Conservation (phyloP, 495 filamentous ascomycete species). For the Podospora anserina region DNA sequence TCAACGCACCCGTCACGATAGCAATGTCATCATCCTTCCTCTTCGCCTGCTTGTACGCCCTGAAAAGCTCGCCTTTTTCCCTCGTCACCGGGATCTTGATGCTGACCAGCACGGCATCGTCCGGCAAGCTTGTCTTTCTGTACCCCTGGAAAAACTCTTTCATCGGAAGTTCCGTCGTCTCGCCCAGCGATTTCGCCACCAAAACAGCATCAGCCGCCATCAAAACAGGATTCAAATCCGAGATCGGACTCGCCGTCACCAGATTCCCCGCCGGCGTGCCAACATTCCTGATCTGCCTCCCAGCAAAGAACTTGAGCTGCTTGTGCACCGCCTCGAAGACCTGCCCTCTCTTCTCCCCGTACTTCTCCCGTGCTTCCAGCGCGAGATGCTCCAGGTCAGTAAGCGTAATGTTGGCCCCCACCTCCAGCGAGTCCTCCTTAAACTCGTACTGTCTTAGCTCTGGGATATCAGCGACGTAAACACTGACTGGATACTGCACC, state of each 20-base stretch:
- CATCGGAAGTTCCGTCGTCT: constrained; percentile 84
- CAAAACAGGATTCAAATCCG: constrained; percentile 92
- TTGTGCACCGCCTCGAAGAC: constrained; percentile 71
- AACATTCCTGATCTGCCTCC: constrained; percentile 92
- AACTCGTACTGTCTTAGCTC: constrained; percentile 80
- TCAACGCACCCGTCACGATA: constrained; percentile 82
- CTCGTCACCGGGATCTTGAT: constrained; percentile 76
- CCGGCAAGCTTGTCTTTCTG: constrained; percentile 74
- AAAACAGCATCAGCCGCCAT: constrained; percentile 80
- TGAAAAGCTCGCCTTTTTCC: constrained; percentile 65
- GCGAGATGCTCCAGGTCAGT: constrained; percentile 77
- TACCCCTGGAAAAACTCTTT: constrained; percentile 90
- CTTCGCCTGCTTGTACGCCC: constrained; percentile 92
- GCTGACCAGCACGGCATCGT: constrained; percentile 78
- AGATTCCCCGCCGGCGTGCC: constrained; percentile 94
- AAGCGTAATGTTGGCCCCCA: constrained; percentile 87
- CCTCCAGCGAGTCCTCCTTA: constrained; percentile 73
- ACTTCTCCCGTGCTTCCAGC: constrained; percentile 72
- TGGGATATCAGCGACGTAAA: constrained; percentile 89
- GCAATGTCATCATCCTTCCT: constrained; percentile 96
- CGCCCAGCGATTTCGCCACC: constrained; percentile 67
- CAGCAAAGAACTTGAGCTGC: constrained; percentile 88
- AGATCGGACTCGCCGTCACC: constrained; percentile 93
- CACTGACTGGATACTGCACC: constrained; percentile 82
- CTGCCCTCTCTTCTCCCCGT: constrained; percentile 68